These are phyloP conservation scores for Aspergillus awamori DNA, from an alignment of 2,329 filamentous ascomycete species.

Conservation along the genomic window DNA sequence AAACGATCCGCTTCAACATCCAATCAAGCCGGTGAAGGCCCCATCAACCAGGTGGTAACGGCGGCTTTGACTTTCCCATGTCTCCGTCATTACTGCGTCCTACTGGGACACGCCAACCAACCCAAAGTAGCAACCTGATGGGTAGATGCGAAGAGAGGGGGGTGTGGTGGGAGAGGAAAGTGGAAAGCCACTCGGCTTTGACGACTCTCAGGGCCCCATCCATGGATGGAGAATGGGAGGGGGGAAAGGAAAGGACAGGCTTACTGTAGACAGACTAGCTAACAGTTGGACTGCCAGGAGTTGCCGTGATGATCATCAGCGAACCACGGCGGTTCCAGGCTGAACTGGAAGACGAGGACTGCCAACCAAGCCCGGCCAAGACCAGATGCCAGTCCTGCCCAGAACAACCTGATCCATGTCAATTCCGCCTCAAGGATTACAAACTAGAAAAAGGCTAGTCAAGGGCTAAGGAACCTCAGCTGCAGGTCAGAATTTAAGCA, in stretches of 20 bases:
- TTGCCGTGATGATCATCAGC: conserved; percentile 5
- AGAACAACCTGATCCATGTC: background rate
- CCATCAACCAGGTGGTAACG: conserved; percentile 6
- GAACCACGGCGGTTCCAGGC: background rate
- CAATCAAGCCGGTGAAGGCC: conserved; percentile 1
- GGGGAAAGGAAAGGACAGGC: too few species aligned
- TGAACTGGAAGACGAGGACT: background rate
- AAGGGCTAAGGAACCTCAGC: background rate
- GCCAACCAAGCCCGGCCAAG: background rate
- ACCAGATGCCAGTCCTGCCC: background rate
- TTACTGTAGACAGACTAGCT: too few species aligned
- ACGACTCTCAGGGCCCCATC: background rate
- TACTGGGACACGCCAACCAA: background rate
- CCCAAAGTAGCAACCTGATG: background rate
- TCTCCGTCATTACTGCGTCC: conserved; percentile 4
- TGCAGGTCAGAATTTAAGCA: conserved; percentile 5
- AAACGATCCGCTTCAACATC: conserved; percentile 1
- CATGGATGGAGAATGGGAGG: background rate
- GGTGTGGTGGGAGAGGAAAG: too few species aligned
- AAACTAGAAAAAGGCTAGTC: background rate
- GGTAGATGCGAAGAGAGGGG: too few species aligned
- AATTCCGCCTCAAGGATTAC: background rate
- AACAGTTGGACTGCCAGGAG: background rate
- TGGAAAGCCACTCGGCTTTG: background rate
- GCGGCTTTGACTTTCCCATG: conserved; percentile 10